A percentile compares a stretch with the other conserved stretches of the same genome.
Evolutionary conservation across 805 yeast genomes (phyloP).

Genomic region (Saccharomycopsis babjevae): DNA sequence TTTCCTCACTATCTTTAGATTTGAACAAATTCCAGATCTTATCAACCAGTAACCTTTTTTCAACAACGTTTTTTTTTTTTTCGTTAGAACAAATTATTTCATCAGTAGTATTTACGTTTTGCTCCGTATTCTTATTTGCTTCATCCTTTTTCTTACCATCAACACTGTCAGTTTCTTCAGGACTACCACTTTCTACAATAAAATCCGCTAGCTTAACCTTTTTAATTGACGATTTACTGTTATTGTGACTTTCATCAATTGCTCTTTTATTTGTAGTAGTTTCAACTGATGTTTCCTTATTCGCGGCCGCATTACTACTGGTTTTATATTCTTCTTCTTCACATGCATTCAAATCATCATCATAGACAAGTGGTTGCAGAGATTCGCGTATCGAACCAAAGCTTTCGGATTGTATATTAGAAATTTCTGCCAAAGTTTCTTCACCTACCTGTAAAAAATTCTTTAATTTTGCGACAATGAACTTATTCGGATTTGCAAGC

Average conservation of each 20-base stretch:
- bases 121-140: background rate
- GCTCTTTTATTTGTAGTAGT: background rate
- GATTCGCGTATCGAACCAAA: background rate
- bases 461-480: background rate
- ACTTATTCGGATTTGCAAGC: background rate
- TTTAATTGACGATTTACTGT: background rate
- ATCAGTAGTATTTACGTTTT: background rate
- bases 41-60: background rate
- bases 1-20: background rate
- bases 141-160: background rate
- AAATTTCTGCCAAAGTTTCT: background rate
- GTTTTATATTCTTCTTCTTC: background rate
- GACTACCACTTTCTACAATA: background rate
- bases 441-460: background rate
- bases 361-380: background rate
- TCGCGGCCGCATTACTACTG: background rate
- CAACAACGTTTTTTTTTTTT: background rate
- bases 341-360: background rate
- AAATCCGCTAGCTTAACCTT: background rate
- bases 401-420: background rate
- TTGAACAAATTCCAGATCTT: background rate
- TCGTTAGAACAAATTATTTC: background rate
- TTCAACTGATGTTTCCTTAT: background rate
- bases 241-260: background rate
- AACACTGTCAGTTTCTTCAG: background rate